Evolutionary conservation across 2,329 filamentous ascomycete species (phyloP), one percentile per base, ranked within the genome.

Genomic region (Clarireedia sp.): DNA sequence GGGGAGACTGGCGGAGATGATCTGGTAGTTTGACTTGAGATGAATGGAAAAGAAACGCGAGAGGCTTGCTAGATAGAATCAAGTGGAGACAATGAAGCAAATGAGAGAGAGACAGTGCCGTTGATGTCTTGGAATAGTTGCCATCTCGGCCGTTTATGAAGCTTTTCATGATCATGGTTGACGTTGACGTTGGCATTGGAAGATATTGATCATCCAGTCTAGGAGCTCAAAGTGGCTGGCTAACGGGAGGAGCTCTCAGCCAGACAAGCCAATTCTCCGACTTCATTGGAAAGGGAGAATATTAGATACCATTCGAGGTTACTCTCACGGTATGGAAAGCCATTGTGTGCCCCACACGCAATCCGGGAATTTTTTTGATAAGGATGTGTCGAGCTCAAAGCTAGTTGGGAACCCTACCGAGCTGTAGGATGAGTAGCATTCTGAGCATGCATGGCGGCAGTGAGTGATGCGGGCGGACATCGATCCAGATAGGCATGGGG

Each of bases 131-230:
- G 58, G 37, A 61, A 38, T 50, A 55, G 23, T 52, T 44, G 54
- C 51, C 58, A 60, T 63, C 59, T 38, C 48, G 57, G 57, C 52
- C 45, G 54, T 64, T 60, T 66, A 63, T 64, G 62, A 65, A 62
- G 47, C 48, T 47, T 59, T 57, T 48, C 48, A 60, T 44, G 41
- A 55, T 55, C 51, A 56, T 17, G n/a, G 24, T 45, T 41, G 48
- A 56, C 41, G 33, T 55, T 41, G 48, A 58, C 53, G 26, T 55
- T 51, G 33, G 48, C 45, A 38, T 24, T 48, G 29, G 45, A 12
- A 33, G 9, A 47, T 14, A 37, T 53, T 48, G 43, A 51, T 41
- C 47, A 54, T 55, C 55, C 50, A 26, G 38, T 41, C 43, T 51
- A 40, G 56, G 37, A 45, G 54, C 17, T 51, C 46, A 23, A 29